Evolutionary conservation across 2,329 filamentous ascomycete species (phyloP).

Genomic region (Colletotrichum nymphaeae): DNA sequence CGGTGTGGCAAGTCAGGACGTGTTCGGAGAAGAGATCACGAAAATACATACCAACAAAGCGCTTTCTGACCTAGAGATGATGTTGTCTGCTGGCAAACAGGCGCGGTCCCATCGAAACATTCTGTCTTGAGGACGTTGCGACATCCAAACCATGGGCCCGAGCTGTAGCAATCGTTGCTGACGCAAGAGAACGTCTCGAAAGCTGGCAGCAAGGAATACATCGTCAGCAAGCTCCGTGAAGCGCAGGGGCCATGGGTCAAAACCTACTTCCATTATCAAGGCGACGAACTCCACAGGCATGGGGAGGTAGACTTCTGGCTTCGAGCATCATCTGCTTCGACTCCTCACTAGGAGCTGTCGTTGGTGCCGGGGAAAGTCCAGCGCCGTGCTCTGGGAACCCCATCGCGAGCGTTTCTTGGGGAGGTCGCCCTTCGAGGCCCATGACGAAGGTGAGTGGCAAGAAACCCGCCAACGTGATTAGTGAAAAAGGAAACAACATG

Average conservation of each 20-base stretch:
- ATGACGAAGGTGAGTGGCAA: background rate
- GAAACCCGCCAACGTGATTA: background rate
- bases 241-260: background rate
- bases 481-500: background rate
- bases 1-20: no score
- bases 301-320: background rate
- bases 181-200: background rate
- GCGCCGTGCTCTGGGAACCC: background rate
- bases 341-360: background rate
- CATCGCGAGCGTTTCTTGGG: background rate
- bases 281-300: background rate
- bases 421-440: background rate
- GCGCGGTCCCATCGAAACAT: background rate
- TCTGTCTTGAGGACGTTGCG: background rate
- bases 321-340: background rate
- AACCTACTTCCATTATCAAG: background rate
- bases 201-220: background rate
- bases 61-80: background rate
- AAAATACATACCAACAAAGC: background rate
- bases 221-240: background rate
- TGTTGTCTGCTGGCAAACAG: background rate
- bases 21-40: background rate
- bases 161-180: background rate
- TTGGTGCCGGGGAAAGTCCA: background rate
- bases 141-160: background rate